Conservation (phyloP, 768 basidiomycete genomes). For the Holtermanniella nyarrowii region DNA sequence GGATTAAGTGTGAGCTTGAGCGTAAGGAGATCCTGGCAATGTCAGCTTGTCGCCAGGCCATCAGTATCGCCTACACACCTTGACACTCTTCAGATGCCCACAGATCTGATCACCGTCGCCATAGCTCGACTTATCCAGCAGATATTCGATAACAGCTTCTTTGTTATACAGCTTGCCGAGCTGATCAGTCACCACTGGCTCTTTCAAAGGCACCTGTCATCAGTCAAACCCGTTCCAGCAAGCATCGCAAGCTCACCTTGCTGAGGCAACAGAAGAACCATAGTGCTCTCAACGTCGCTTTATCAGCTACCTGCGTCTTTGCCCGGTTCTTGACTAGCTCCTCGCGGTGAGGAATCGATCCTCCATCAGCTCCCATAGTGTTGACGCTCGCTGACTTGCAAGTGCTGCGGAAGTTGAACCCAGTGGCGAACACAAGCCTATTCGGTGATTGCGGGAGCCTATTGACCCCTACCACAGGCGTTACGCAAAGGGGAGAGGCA, state of each 20-base stretch:
- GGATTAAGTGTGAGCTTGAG: conserved; percentile 72
- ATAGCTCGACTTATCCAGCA: conserved; percentile 69
- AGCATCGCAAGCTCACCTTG: conserved; percentile 53
- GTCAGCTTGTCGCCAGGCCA: not conserved
- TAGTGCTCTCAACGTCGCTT: conserved; percentile 71
- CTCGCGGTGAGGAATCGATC: conserved; percentile 42
- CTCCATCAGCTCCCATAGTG: conserved; percentile 37
- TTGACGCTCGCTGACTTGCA: no score
- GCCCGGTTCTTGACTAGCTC: conserved; percentile 43
- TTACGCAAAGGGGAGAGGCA: no score
- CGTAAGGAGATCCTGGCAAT: conserved; percentile 66
- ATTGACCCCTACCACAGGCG: no score
- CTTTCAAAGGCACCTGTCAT: conserved; percentile 64
- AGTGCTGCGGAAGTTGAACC: no score
- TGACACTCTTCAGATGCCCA: conserved; percentile 78
- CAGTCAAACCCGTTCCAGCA: not conserved
- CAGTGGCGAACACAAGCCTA: no score
- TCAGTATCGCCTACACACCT: conserved; percentile 49
- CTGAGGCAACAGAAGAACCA: conserved; percentile 95
- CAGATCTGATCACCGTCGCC: conserved; percentile 89
- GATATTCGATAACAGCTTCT: conserved; percentile 80
- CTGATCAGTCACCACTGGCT: conserved; percentile 82
- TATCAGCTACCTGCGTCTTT: conserved; percentile 77
- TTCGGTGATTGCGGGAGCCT: no score
- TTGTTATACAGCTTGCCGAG: conserved; percentile 95